A percentile compares a stretch with the other conserved stretches of the same genome.
Evolutionary conservation across 2,329 filamentous ascomycete species (phyloP).

Genomic region (Trichoderma sp.): DNA sequence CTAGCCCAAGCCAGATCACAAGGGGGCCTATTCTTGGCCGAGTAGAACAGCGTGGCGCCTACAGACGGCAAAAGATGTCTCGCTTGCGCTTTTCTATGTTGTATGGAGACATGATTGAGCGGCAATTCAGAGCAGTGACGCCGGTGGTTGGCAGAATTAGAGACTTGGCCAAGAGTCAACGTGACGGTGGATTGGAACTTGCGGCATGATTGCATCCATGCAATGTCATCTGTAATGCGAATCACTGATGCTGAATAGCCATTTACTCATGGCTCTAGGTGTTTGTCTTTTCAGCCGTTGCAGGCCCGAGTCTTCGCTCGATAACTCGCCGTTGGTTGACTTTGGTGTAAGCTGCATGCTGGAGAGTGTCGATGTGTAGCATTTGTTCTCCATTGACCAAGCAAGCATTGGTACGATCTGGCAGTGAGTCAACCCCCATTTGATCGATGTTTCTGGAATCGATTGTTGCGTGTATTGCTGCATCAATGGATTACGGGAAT

Average conservation of each 20-base stretch:
- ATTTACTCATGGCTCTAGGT: accelerated
- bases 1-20: not conserved
- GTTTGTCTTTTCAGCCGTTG: not conserved
- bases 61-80: not conserved
- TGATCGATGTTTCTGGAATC: not conserved
- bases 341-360: not conserved
- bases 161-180: not conserved
- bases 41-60: not conserved
- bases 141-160: not conserved
- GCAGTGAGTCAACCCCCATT: not conserved
- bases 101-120: accelerated
- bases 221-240: not conserved
- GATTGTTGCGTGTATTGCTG: not conserved
- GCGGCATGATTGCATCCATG: not conserved
- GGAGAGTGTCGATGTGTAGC: not conserved
- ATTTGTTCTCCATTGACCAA: not conserved
- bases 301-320: not conserved
- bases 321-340: too few species aligned
- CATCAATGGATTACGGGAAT: not conserved
- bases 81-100: not conserved
- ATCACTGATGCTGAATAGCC: not conserved
- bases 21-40: not conserved
- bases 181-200: not conserved
- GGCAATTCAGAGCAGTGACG: not conserved
- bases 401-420: not conserved